Evolutionary conservation across 441 rosid species (phyloP).

Genomic region (Hypseocharis bilobata): DNA sequence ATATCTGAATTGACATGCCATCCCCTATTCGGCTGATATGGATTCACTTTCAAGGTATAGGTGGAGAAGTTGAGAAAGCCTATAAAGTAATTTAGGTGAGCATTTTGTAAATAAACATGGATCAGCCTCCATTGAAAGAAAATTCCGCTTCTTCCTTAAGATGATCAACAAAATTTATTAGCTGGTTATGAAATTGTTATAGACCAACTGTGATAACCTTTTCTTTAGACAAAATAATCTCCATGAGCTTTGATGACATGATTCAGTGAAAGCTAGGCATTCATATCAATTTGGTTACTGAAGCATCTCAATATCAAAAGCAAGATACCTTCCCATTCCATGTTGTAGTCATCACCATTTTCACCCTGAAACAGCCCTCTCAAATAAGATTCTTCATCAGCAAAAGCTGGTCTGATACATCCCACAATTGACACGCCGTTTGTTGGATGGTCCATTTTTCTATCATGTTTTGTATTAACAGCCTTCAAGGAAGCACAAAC

Average conservation of each 20-base stretch:
- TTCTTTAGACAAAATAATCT: not conserved
- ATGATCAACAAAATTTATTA: not conserved
- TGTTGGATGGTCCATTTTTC: conserved; percentile 63
- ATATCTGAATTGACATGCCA: not conserved
- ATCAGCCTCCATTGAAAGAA: not conserved
- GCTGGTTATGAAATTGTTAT: not conserved
- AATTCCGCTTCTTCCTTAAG: not conserved
- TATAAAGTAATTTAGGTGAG: not conserved
- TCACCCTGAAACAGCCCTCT: conserved; percentile 49
- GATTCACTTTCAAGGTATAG: not conserved
- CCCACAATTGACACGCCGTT: conserved; percentile 77
- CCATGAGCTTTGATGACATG: conserved; percentile 5
- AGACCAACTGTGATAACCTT: not conserved
- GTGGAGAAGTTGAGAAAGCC: not conserved
- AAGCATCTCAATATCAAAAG: conserved; percentile 4
- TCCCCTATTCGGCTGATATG: not conserved
- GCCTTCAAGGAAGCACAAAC: conserved; percentile 41
- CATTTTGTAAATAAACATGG: not conserved
- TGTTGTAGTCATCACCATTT: conserved; percentile 45
- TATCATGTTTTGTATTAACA: conserved; percentile 38
- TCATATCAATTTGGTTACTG: not conserved
- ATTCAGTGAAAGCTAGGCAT: not conserved
- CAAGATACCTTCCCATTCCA: conserved; percentile 51
- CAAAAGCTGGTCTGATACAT: conserved; percentile 67
- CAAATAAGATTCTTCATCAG: conserved; percentile 63